Base-by-base conservation (phyloP, 169 alveolate genomes). In the Plasmodium ovale region DNA sequence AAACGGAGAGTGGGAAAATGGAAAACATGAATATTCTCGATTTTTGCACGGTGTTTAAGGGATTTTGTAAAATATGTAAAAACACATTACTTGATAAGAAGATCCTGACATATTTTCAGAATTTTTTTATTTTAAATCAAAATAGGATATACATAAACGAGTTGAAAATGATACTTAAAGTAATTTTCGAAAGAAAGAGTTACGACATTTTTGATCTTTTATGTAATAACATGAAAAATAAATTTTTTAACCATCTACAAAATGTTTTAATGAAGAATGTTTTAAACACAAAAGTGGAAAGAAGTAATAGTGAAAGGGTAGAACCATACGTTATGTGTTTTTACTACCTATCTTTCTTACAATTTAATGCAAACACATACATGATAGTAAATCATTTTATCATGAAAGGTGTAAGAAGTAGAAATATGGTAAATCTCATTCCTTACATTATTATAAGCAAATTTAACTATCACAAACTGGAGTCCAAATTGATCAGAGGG, bases 361-460 rank as follows among this genome's bases (percentile, higher is more conserved):
- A 65, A 9, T 79, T 47, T 37, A 64, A 79, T 42, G 33, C 31
- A 12, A 51, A 64, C 37, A 58, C 62, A 0, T 49, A 79, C 27
- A 21, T 53, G 12, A 16, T 37, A 29, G 16, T 59, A 29, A 64
- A 64, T 42, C 16, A 65, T 5, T 62, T 64, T 19, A 49, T 79
- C 9, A n/a, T 79, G 71, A 44, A 67, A 21, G 54, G 51, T 42
- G 4, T 65, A 27, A 49, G 44, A 33, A 21, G 16, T 37, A 5
- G 27, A 10, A 23, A 3, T 19, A 27, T 56, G 2, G 42, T 31
- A 4, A 3, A 51, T 1, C 25, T 19, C 16, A 27, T 79, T 25
- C 89, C 89, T 9, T 79, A 79, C 54, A 44, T 79, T n/a, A 21
- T 79, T 64, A 39, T 79, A 42, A 67, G 89, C 69, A 79, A 51